Evolutionary conservation across 2,329 filamentous ascomycete genomes (phyloP).

Genomic region (Clathrospora elynae): DNA sequence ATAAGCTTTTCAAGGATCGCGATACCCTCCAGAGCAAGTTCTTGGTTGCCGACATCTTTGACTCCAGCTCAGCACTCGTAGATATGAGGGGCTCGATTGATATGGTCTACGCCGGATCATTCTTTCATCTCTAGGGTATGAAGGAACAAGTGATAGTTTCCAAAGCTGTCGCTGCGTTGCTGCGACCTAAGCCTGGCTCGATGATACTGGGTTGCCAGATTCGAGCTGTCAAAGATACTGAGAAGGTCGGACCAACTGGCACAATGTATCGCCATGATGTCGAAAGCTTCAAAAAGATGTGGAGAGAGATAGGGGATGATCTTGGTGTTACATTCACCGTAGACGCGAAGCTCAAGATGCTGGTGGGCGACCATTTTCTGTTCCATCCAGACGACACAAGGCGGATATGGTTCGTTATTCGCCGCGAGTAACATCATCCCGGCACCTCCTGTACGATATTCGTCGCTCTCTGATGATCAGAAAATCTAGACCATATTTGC

Average conservation of each 20-base stretch:
- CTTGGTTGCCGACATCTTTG: constrained; percentile 57
- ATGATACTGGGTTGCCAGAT: constrained; percentile 61
- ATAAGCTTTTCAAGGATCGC: constrained; percentile 39
- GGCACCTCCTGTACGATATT: too few relatives aligned
- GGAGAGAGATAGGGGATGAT: constrained; percentile 46
- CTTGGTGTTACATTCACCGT: constrained; percentile 36
- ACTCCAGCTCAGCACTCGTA: constrained; percentile 32
- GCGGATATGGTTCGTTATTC: constrained; percentile 31
- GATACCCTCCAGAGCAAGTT: constrained; percentile 56
- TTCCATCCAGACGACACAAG: constrained; percentile 21
- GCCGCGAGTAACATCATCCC: constrained; percentile 23
- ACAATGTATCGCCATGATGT: constrained; percentile 43
- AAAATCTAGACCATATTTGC: not conserved
- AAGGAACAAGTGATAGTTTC: constrained; percentile 41
- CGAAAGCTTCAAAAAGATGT: constrained; percentile 45
- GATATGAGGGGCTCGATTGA: constrained; percentile 41
- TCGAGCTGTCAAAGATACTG: constrained; percentile 40
- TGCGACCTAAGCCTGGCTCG: constrained; percentile 50
- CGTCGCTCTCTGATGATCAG: too few relatives aligned
- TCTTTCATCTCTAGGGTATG: constrained; percentile 52
- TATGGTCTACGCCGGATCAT: constrained; percentile 49
- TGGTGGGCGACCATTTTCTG: constrained; percentile 13
- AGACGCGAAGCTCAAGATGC: constrained; percentile 20
- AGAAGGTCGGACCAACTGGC: constrained; percentile 21
- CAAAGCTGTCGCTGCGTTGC: constrained; percentile 40